These are phyloP conservation scores for Coemansia sp. DNA, from an alignment of 192 early-diverging fungal species.

Conservation along the genomic window DNA sequence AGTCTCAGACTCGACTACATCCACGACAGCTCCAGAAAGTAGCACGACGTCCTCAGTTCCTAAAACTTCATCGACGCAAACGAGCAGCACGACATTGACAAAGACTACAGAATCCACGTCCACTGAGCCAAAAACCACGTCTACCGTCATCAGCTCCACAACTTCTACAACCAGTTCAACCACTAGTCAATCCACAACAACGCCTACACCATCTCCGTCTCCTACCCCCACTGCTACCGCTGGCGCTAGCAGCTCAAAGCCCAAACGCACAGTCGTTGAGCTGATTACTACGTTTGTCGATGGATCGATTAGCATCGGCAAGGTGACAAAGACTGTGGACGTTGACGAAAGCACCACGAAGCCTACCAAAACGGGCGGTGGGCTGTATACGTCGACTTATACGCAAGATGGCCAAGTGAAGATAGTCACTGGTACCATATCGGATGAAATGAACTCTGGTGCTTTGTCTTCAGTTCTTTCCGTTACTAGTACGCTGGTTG, in stretches of 20 bases:
- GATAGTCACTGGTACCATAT: conserved; percentile 25
- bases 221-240: background rate
- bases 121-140: background rate
- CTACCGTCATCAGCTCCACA: background rate
- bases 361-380: background rate
- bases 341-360: background rate
- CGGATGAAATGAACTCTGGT: conserved; percentile 3
- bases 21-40: background rate
- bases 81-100: background rate
- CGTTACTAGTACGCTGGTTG: background rate
- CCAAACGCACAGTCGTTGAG: conserved; percentile 33
- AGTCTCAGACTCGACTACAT: background rate
- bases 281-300: conserved; percentile 40
- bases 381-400: conserved; percentile 30
- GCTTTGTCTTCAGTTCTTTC: background rate
- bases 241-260: background rate
- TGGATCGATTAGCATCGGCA: conserved; percentile 16
- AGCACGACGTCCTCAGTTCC: background rate
- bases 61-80: background rate
- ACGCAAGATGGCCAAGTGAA: conserved; percentile 32
- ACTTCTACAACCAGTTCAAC: background rate
- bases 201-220: background rate
- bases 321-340: conserved; percentile 22
- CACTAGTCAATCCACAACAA: background rate
- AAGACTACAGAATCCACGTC: background rate